Conservation (phyloP, 2,329 filamentous ascomycete genomes). For the Chalaropsis ovoidea region DNA sequence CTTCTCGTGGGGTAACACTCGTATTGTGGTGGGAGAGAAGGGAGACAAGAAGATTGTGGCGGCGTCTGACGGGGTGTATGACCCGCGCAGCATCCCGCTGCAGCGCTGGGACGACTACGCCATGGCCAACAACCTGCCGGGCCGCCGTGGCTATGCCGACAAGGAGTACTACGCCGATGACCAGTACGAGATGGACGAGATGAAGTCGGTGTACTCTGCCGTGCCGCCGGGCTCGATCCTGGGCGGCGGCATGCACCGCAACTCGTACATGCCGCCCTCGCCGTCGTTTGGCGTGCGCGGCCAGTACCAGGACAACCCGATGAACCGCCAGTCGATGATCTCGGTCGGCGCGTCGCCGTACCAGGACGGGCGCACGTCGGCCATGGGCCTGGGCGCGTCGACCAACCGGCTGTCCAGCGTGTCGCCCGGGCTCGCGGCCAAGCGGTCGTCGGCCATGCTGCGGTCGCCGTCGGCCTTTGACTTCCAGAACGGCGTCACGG, state of each 20-base stretch:
- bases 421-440: slow-evolving; percentile 37
- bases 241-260: slow-evolving; percentile 48
- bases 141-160: slow-evolving; percentile 67
- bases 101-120: slow-evolving; percentile 98
- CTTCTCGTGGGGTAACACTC: slow-evolving; percentile 97
- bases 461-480: slow-evolving; percentile 48
- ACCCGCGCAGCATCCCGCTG: slow-evolving; percentile 83
- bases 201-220: slow-evolving; percentile 91
- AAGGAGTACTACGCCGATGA: slow-evolving; percentile 62
- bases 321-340: slow-evolving; percentile 60
- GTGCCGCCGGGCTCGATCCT: slow-evolving; percentile 80
- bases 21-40: slow-evolving; percentile 91
- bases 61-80: slow-evolving; percentile 73
- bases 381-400: slow-evolving; percentile 47
- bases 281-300: slow-evolving; percentile 55
- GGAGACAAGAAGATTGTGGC: slow-evolving; percentile 84
- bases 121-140: slow-evolving; percentile 72
- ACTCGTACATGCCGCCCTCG: slow-evolving; percentile 72
- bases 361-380: slow-evolving; percentile 52
- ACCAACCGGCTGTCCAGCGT: slow-evolving; percentile 40
- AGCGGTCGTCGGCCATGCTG: slow-evolving; percentile 36
- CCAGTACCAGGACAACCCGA: slow-evolving; percentile 41
- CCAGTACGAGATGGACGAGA: slow-evolving; percentile 93
- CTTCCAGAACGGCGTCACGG: slow-evolving; percentile 47
- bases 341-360: slow-evolving; percentile 55